Evolutionary conservation across 2,329 filamentous ascomycete species (phyloP).

Genomic region (Aspergillus aculeatus): DNA sequence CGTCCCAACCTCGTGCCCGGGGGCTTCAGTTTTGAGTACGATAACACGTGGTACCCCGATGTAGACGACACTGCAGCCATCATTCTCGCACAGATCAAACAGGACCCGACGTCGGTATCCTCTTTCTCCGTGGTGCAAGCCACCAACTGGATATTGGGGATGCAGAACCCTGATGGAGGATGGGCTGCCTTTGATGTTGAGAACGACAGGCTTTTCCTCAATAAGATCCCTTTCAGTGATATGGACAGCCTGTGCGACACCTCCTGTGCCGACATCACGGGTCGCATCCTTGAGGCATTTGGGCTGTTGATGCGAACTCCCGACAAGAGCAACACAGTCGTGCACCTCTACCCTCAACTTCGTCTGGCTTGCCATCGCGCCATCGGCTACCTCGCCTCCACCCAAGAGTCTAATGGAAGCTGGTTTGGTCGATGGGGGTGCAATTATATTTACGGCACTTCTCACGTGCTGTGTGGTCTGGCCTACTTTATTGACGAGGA

Average conservation of each 20-base stretch:
- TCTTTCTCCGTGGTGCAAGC: slow-evolving; percentile 15
- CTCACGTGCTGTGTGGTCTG: slow-evolving; percentile 32
- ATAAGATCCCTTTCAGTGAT: slow-evolving; percentile 40
- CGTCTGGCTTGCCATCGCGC: slow-evolving; percentile 17
- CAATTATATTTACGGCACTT: slow-evolving; percentile 39
- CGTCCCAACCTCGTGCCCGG: slow-evolving; percentile 23
- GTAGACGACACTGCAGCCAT: slow-evolving; percentile 35
- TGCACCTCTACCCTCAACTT: background rate
- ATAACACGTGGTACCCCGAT: slow-evolving; percentile 34
- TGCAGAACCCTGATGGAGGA: slow-evolving; percentile 40
- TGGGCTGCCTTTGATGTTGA: slow-evolving; percentile 39
- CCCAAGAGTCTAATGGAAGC: slow-evolving; percentile 27
- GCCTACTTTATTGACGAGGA: slow-evolving; percentile 17
- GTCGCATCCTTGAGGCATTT: slow-evolving; percentile 32
- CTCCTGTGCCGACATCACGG: slow-evolving; percentile 35
- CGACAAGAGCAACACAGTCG: background rate
- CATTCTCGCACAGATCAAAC: slow-evolving; percentile 29
- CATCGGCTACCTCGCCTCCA: slow-evolving; percentile 23
- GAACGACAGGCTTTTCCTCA: slow-evolving; percentile 34
- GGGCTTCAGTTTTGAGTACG: slow-evolving; percentile 34
- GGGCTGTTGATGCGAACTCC: slow-evolving; percentile 22
- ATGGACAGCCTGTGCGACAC: slow-evolving; percentile 38
- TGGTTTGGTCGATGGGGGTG: slow-evolving; percentile 37
- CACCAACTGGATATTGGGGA: slow-evolving; percentile 32
- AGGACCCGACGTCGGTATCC: slow-evolving; percentile 13